These are phyloP conservation scores for Neofusicoccum umdonicola DNA, from an alignment of 2,329 filamentous ascomycete genomes.

Conservation along the genomic window DNA sequence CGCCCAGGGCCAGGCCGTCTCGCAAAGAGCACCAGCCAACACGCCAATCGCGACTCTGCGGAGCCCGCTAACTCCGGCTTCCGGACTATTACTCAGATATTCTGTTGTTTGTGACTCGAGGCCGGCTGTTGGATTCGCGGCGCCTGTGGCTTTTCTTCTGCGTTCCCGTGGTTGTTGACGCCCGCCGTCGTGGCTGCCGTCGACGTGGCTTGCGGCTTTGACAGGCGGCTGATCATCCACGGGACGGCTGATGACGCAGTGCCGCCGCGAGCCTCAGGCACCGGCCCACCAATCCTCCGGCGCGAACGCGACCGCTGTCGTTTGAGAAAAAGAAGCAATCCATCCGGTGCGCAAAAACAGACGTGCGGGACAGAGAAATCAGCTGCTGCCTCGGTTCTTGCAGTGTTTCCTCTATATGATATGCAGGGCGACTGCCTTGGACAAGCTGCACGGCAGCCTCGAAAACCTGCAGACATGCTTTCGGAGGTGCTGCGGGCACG, in stretches of 20 bases:
- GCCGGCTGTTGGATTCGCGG: not conserved
- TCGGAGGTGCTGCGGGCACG: not conserved
- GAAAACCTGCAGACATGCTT: not conserved
- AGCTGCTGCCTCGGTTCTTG: not conserved
- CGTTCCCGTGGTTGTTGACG: not conserved
- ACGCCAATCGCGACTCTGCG: not conserved
- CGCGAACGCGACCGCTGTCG: not conserved
- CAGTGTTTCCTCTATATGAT: not conserved
- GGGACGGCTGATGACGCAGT: not conserved
- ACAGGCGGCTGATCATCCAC: not conserved
- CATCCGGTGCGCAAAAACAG: not conserved
- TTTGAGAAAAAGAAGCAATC: not conserved
- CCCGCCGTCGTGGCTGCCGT: not conserved
- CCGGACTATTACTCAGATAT: not conserved
- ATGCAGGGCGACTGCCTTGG: not conserved
- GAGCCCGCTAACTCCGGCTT: conserved; percentile 1
- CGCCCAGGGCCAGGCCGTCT: not conserved
- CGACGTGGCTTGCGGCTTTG: conserved; percentile 10
- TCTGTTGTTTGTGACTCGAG: not conserved
- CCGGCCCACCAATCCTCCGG: not conserved
- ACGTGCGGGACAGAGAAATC: not conserved
- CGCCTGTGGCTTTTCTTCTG: not conserved
- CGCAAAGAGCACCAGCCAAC: not conserved
- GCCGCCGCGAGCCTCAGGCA: not conserved
- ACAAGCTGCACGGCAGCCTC: not conserved